phyloP scores from a whole-genome alignment of 2,329 filamentous ascomycete species.

The Didymella arachidicola region DNA sequence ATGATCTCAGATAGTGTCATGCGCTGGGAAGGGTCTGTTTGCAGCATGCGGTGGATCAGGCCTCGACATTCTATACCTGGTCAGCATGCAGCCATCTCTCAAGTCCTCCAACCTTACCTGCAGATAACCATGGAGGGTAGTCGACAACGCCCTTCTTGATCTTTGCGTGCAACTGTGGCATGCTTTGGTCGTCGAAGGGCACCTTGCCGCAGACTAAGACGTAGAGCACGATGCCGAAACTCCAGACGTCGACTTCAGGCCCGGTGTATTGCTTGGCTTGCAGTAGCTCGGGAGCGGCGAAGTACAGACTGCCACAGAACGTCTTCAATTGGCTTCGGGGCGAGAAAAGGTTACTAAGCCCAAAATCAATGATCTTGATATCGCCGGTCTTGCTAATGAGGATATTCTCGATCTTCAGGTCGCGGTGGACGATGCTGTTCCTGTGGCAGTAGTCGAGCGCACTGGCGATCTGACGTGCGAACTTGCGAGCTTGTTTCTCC shows the following conservation, averaged over 20 bases:
- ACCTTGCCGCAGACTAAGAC: constrained; percentile 98
- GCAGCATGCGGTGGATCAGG: constrained; percentile 92
- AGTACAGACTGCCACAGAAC: constrained; percentile 97
- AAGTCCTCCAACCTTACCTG: constrained; percentile 66
- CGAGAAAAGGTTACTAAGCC: constrained; percentile 93
- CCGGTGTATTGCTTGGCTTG: constrained; percentile 95
- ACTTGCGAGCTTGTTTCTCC: constrained; percentile 97
- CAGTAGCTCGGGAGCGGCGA: constrained; percentile 92
- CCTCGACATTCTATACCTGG: constrained; percentile 79
- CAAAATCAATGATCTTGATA: constrained; percentile 99
- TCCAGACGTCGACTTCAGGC: constrained; percentile 97
- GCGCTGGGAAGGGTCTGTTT: constrained; percentile 88
- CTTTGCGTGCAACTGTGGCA: constrained; percentile 97
- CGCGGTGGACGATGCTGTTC: constrained; percentile 97
- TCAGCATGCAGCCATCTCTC: constrained; percentile 15
- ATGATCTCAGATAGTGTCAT: constrained; percentile 91
- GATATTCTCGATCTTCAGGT: constrained; percentile 99
- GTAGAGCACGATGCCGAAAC: constrained; percentile 97
- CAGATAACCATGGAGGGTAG: constrained; percentile 91
- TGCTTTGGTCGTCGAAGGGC: constrained; percentile 98
- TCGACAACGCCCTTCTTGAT: constrained; percentile 98
- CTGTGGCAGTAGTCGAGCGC: constrained; percentile 96
- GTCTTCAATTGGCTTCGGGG: constrained; percentile 88
- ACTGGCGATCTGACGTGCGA: constrained; percentile 95
- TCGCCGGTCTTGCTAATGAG: constrained; percentile 98